Base-by-base conservation (phyloP, 2,329 filamentous ascomycete genomes). In the Chaetomium globosum region DNA sequence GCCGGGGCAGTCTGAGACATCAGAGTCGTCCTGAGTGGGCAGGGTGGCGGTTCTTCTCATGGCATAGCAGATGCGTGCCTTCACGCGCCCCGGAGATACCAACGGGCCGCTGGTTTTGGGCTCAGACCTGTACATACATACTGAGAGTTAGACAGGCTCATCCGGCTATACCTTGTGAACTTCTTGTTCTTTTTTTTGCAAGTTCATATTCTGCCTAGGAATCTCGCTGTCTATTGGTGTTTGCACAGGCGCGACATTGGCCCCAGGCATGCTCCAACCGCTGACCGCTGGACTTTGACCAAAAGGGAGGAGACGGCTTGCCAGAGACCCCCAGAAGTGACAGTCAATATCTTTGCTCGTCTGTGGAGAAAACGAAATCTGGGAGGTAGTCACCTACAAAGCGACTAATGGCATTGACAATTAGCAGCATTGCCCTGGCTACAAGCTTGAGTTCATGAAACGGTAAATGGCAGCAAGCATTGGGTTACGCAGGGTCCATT, bases 1-100 rank as follows among this genome's bases (percentile, higher is more conserved):
- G 26, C 68, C 75, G 10, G 65, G 66, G 39, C 72, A 74, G 70
- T 55, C 68, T 12, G 69, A 69, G 51, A 33, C 67, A 23, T 26
- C 65, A 3, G 49, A 69, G 53, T 69, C 72, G 31, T 72, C 71
- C 21, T 73, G 63, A 68, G 62, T 12, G 16, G 28, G 7, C 26
- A 13, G 16, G 39, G 13, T n/a, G 26, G 43, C 4, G 21, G 23
- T 30, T n/a, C 33, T 26, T 48, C 21, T 57, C 36, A 23, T 48
- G n/a, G n/a, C 33, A 53, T n/a, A 23, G 30, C 55, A n/a, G 9
- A 26, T 16, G 30, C 21, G 16, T 36, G 33, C 52, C 33, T 57
- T 46, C 5, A 26, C 19, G 33, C 23, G n/a, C 48, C 16, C 36
- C 21, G 16, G 9, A 23, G 10, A 43, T 10, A 13, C 16, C 13